Percentiles rank a stretch among this genome's conserved stretches.
Evolutionary conservation across 108 stramenopile genomes (phyloP).

Genomic region (Pseudonitzschia pungens): DNA sequence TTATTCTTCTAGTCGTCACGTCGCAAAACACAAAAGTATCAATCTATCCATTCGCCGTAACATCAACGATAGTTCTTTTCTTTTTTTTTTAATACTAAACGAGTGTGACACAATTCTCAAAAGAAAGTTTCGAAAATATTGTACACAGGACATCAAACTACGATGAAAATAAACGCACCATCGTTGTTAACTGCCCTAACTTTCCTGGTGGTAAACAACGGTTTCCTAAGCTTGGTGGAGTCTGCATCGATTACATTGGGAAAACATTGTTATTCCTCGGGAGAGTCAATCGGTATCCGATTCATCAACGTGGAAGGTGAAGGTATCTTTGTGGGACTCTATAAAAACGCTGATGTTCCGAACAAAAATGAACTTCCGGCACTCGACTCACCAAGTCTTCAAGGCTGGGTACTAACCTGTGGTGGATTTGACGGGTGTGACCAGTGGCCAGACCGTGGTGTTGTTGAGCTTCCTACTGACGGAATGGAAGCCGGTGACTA

Average conservation of each 20-base stretch:
- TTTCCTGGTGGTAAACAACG: neutral
- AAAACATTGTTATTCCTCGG: neutral
- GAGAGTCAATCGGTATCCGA: conserved; percentile 5
- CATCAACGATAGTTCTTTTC: too few relatives aligned
- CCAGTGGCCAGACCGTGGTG: neutral
- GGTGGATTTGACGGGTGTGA: neutral
- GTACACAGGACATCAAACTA: neutral
- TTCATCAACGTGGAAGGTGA: conserved; percentile 10
- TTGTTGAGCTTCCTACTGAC: conserved; percentile 3
- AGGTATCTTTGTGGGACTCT: conserved; percentile 15
- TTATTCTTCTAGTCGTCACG: too few relatives aligned
- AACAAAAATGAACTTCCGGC: neutral
- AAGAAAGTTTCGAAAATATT: neutral
- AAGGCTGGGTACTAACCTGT: conserved; percentile 15
- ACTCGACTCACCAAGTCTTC: neutral
- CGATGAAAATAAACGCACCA: neutral
- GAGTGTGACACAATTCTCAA: too few relatives aligned
- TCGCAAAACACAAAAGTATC: neutral
- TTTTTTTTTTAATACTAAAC: too few relatives aligned
- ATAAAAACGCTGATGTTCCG: neutral
- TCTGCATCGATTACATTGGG: neutral
- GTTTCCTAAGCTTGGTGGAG: neutral
- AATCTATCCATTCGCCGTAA: neutral
- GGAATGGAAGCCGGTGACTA: neutral
- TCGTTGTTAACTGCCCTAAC: neutral